Base-by-base conservation (phyloP, 495 filamentous ascomycete genomes). In the Penicillium bovifimosum region DNA sequence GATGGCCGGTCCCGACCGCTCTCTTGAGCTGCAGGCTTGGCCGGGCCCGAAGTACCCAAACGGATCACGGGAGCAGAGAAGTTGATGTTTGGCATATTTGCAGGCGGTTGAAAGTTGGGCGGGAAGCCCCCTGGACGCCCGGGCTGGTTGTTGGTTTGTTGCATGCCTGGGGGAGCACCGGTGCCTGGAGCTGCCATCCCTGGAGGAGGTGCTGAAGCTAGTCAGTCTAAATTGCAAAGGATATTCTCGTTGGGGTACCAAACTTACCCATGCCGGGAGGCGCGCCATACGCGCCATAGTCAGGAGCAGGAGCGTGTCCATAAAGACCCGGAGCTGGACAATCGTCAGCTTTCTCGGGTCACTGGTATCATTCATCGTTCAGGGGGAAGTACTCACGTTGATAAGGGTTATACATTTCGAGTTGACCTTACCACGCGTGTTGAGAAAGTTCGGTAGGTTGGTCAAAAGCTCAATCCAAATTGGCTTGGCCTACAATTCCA, bases 11-110 rank as follows among this genome's bases (percentile, higher is more conserved):
- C 75, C 57, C 78, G 78, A 8, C 62, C 69, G 6, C 63, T 73
- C 26, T 80, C 69, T 9, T 78, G 71, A n/a, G 76, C 77, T 33
- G 80, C 69, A 33, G 86, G 76, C 62, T 90, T 89, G 20, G 80
- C 66, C 5, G 86, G 84, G 3, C 80, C 81, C 8, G 82, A 80
- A 3, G 80, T 82, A 9, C 92, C 92, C 32, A 99, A 78, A 20
- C 93, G 88, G 68, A 99, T 97, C 32, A 97, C 92, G 43, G 95
- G 91, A 16, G 93, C 95, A 65, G 86, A 93, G 72, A 96, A 96
- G 73, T 99, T 96, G 74, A 98, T 96, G 68, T 96, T 93, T 8
- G 93, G 91, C 77, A 96, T 86, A 64, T 93, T 96, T 38, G 90
- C 75, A 18, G 91, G 92, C 18, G 90, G 82, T 75, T 96, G 90